These are phyloP conservation scores for Lipomyces spencermartinsiae DNA, from an alignment of 805 yeast genomes.

Conservation along the genomic window DNA sequence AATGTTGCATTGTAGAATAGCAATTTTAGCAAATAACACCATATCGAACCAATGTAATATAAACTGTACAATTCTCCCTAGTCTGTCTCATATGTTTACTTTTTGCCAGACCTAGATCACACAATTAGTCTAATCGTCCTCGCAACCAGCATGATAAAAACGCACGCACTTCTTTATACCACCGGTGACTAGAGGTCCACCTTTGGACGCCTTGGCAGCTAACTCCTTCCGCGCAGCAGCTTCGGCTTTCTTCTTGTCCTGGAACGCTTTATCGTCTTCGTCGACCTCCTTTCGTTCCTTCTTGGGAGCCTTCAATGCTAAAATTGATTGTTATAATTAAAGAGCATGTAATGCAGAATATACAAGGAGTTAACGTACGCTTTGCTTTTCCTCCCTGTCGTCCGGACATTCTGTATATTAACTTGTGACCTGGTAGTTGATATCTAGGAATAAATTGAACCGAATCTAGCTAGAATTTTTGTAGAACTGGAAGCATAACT, in stretches of 20 bases:
- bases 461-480: background rate
- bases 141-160: constrained; percentile 6
- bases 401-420: constrained; percentile 91
- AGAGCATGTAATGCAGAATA: constrained; percentile 45
- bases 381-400: constrained; percentile 98
- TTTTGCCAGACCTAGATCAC: constrained; percentile 37
- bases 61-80: background rate
- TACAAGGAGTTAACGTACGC: constrained; percentile 57
- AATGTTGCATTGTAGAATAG: background rate
- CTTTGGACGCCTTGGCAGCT: constrained; percentile 84
- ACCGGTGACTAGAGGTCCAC: constrained; percentile 91
- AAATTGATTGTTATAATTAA: constrained; percentile 10
- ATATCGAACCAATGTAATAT: background rate
- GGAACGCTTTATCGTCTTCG: constrained; percentile 89
- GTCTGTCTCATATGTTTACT: constrained; percentile 10
- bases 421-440: background rate
- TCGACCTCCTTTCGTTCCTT: constrained; percentile 73
- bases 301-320: constrained; percentile 77
- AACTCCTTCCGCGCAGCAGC: constrained; percentile 91
- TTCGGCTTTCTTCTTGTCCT: constrained; percentile 92
- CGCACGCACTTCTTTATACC: constrained; percentile 82
- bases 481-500: background rate
- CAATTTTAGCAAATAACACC: background rate
- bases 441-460: no score
- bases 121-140: background rate